These are phyloP conservation scores for Penicillium silybi DNA, from an alignment of 495 filamentous ascomycete species.

Conservation along the genomic window DNA sequence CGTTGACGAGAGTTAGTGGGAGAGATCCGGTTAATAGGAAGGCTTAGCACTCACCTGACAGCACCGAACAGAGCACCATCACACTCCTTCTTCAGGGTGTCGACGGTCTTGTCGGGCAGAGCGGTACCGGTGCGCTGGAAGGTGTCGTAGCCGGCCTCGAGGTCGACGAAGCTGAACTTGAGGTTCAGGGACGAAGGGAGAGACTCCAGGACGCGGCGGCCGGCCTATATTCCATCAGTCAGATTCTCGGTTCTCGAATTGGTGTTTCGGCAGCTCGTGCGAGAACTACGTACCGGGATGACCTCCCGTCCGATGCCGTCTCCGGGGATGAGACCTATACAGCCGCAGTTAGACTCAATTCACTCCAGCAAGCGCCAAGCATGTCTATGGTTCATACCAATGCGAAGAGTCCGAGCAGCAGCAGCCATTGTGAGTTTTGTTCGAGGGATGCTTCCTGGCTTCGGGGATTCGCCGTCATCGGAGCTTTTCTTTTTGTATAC, in stretches of 20 bases:
- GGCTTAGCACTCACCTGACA: conserved; percentile 54
- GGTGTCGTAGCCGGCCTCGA: conserved; percentile 87
- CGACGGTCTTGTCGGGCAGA: conserved; percentile 84
- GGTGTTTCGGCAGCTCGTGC: conserved; percentile 4
- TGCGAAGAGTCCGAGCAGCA: conserved; percentile 54
- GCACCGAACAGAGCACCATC: conserved; percentile 96
- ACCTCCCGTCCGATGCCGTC: conserved; percentile 99
- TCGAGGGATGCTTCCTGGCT: conserved; percentile 19
- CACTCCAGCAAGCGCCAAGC: not conserved
- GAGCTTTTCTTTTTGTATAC: conserved; percentile 28
- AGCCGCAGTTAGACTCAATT: conserved; percentile 15
- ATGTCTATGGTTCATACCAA: conserved; percentile 36
- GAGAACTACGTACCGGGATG: conserved; percentile 61
- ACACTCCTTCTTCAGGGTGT: conserved; percentile 79
- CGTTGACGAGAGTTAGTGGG: conserved; percentile 1
- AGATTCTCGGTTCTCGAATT: conserved; percentile 10
- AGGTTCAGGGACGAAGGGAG: conserved; percentile 77
- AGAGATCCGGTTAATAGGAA: not conserved
- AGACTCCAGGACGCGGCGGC: conserved; percentile 83
- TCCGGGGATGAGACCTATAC: conserved; percentile 86
- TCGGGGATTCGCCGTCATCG: conserved; percentile 31
- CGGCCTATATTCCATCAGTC: conserved; percentile 51
- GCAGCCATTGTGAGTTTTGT: conserved; percentile 40
- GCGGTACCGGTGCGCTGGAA: conserved; percentile 86
- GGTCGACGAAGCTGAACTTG: conserved; percentile 89